phyloP scores from a whole-genome alignment of 345 rosid genomes.

The Gossypium longicalyx region DNA sequence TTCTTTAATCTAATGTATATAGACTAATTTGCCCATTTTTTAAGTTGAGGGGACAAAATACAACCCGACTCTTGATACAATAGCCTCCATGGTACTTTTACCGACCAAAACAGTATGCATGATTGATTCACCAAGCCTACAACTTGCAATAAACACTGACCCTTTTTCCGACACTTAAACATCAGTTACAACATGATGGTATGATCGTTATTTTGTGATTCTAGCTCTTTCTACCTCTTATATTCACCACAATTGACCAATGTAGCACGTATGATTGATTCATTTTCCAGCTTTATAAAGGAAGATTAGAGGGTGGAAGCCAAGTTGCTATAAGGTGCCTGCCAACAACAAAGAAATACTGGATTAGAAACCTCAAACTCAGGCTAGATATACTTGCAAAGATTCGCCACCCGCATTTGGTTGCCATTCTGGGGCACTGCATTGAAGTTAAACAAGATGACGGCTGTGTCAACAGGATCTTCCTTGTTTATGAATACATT shows the following conservation, averaged over 20 bases:
- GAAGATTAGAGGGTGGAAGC: conserved; percentile 75
- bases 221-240: too few relatives aligned
- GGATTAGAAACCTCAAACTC: conserved; percentile 60
- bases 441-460: conserved; percentile 47
- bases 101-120: background rate
- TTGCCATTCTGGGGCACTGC: conserved; percentile 81
- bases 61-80: too few relatives aligned
- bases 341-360: conserved; percentile 53
- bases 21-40: too few relatives aligned
- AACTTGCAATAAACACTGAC: too few relatives aligned
- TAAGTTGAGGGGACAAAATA: too few relatives aligned
- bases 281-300: conserved; percentile 66
- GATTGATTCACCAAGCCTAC: background rate
- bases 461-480: conserved; percentile 40
- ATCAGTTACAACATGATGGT: too few relatives aligned
- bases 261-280: background rate
- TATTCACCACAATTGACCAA: too few relatives aligned
- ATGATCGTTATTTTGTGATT: too few relatives aligned
- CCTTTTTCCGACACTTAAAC: too few relatives aligned
- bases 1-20: too few relatives aligned
- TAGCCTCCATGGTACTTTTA: too few relatives aligned
- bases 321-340: conserved; percentile 60
- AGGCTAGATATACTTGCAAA: conserved; percentile 74
- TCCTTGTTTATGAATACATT: conserved; percentile 71
- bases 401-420: conserved; percentile 90